Conservation (phyloP, 805 yeast species). For the Suhomyces faveliae region DNA sequence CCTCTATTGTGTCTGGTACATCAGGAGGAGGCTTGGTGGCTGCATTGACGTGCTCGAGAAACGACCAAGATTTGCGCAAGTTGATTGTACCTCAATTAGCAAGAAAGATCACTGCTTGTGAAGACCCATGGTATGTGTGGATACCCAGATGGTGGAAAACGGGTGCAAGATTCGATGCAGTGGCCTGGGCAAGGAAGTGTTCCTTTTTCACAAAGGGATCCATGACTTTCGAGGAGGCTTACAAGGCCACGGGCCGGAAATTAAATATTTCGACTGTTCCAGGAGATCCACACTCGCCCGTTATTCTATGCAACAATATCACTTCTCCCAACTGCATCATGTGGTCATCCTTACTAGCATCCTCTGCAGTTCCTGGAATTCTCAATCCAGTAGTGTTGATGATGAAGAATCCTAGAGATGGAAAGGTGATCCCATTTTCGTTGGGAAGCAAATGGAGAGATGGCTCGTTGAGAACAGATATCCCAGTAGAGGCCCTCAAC, state of each 20-base stretch:
- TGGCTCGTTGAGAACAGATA: conserved; percentile 76
- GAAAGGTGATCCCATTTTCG: conserved; percentile 59
- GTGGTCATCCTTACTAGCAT: conserved; percentile 77
- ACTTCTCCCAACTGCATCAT: conserved; percentile 79
- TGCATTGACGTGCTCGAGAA: conserved; percentile 66
- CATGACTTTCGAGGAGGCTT: conserved; percentile 69
- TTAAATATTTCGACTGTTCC: conserved; percentile 78
- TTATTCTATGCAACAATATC: conserved; percentile 69
- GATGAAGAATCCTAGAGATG: conserved; percentile 51
- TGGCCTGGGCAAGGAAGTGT: conserved; percentile 68
- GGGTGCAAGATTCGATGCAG: conserved; percentile 76
- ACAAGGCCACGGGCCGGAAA: conserved; percentile 63
- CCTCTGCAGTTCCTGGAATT: conserved; percentile 82
- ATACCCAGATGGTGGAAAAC: conserved; percentile 65
- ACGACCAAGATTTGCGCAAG: conserved; percentile 60
- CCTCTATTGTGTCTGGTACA: conserved; percentile 71
- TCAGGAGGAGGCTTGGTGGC: conserved; percentile 82
- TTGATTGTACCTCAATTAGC: conserved; percentile 63
- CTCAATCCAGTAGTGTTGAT: conserved; percentile 75
- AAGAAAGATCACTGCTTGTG: conserved; percentile 64
- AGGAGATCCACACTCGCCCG: conserved; percentile 79
- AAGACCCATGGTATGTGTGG: conserved; percentile 60
- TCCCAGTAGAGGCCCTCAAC: conserved; percentile 71
- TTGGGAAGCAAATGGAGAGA: conserved; percentile 77
- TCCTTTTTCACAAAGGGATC: conserved; percentile 74